Evolutionary conservation across 768 basidiomycete species (phyloP).

Genomic region (Mycena floridula): DNA sequence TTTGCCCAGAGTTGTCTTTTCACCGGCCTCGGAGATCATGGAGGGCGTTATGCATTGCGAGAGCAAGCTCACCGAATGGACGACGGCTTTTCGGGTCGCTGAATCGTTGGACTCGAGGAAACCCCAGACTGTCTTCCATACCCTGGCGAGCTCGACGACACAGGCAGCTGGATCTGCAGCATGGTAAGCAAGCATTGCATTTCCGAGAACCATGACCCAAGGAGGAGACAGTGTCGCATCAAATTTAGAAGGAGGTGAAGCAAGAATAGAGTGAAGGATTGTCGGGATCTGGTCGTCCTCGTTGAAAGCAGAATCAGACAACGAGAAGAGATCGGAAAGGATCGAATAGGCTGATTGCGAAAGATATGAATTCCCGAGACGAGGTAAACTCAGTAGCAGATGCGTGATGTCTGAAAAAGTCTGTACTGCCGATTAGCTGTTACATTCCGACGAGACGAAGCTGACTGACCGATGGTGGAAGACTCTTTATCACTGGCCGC

Average conservation of each 20-base stretch:
- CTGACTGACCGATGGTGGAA: constrained; percentile 64
- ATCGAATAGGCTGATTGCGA: constrained; percentile 85
- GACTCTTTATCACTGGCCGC: constrained; percentile 49
- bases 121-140: constrained; percentile 72
- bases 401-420: constrained; percentile 64
- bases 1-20: constrained; percentile 51
- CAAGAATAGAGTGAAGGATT: constrained; percentile 62
- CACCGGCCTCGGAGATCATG: constrained; percentile 50
- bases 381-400: constrained; percentile 74
- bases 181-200: constrained; percentile 62
- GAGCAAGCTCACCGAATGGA: constrained; percentile 55
- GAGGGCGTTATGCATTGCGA: constrained; percentile 65
- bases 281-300: constrained; percentile 50
- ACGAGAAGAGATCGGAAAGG: constrained; percentile 65
- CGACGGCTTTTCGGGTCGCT: constrained; percentile 55
- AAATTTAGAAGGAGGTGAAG: constrained; percentile 63
- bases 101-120: constrained; percentile 70
- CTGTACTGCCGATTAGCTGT: too few relatives aligned
- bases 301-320: constrained; percentile 42
- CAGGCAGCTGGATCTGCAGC: constrained; percentile 43
- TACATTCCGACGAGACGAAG: constrained; percentile 7
- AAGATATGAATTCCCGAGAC: constrained; percentile 83
- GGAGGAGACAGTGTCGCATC: constrained; percentile 64
- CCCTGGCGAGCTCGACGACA: constrained; percentile 47
- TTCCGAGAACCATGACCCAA: constrained; percentile 76